Percentiles rank a stretch among this genome's conserved stretches.
These are phyloP conservation scores for Geotrichum fermentans DNA, from an alignment of 1,139 yeast species.

Conservation along the genomic window DNA sequence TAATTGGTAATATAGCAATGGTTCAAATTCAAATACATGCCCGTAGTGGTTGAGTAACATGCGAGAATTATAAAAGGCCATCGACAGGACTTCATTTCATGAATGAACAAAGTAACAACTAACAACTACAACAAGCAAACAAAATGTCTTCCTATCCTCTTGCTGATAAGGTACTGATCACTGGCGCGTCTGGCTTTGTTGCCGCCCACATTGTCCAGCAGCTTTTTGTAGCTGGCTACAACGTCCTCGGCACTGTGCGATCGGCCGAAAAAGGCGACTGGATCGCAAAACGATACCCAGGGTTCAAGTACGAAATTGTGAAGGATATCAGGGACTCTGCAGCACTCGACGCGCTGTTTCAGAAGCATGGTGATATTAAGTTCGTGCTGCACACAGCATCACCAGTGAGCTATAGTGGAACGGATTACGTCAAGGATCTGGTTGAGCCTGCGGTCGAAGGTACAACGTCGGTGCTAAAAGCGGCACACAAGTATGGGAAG, in stretches of 20 bases:
- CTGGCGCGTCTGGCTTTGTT: conserved; percentile 52
- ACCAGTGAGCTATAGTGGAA: conserved; percentile 36
- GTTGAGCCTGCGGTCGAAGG: conserved; percentile 51
- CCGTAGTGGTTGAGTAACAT: too few species aligned
- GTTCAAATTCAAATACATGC: too few species aligned
- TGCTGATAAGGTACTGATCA: conserved; percentile 38
- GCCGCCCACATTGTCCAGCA: conserved; percentile 45
- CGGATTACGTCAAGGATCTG: conserved; percentile 30
- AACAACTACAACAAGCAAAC: background rate
- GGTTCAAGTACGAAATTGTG: conserved; percentile 42
- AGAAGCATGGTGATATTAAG: conserved; percentile 38
- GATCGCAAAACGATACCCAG: conserved; percentile 32
- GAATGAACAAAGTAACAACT: too few species aligned
- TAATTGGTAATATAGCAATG: too few species aligned
- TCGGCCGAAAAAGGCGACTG: conserved; percentile 47
- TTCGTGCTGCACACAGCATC: conserved; percentile 45
- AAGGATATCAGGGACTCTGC: conserved; percentile 36
- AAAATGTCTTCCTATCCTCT: background rate
- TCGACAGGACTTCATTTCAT: too few species aligned
- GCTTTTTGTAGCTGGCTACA: conserved; percentile 40
- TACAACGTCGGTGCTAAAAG: conserved; percentile 42
- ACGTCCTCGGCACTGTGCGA: conserved; percentile 58
- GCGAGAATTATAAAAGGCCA: too few species aligned
- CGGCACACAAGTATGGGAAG: conserved; percentile 44
- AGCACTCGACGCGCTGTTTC: conserved; percentile 40